Evolutionary conservation across 257 asterid genomes (phyloP).

Genomic region (Przewalskia tangutica): DNA sequence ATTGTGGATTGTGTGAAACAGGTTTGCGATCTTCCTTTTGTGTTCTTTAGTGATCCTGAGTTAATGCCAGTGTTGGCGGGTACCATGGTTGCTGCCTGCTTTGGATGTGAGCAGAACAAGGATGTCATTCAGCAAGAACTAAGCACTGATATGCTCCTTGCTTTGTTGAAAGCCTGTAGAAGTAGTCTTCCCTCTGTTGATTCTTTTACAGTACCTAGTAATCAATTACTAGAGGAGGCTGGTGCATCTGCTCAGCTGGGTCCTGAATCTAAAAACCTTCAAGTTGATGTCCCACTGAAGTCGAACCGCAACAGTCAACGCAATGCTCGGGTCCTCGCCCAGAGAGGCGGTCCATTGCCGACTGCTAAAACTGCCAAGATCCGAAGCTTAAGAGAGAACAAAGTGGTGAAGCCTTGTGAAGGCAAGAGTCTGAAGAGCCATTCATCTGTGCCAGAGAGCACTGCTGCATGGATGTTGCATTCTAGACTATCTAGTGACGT

Average conservation of each 20-base stretch:
- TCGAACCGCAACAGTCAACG: conserved; percentile 28
- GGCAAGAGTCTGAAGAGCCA: conserved; percentile 33
- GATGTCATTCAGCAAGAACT: conserved; percentile 90
- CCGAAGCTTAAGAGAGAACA: conserved; percentile 54
- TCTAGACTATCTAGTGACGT: conserved; percentile 63
- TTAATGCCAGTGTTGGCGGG: conserved; percentile 87
- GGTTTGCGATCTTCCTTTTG: conserved; percentile 95
- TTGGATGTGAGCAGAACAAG: conserved; percentile 88
- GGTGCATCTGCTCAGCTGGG: conserved; percentile 29
- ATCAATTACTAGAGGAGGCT: conserved; percentile 29
- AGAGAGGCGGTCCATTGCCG: conserved; percentile 23
- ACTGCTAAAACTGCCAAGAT: conserved; percentile 31
- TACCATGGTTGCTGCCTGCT: conserved; percentile 74
- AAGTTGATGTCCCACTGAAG: conserved; percentile 36
- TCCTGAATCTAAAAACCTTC: conserved; percentile 39
- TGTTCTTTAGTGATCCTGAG: conserved; percentile 89
- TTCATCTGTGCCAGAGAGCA: conserved; percentile 27
- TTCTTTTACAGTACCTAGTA: conserved; percentile 10
- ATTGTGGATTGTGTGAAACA: conserved; percentile 18
- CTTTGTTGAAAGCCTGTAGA: conserved; percentile 73
- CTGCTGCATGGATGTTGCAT: conserved; percentile 47
- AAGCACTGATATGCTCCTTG: conserved; percentile 91
- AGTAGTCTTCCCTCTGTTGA: conserved; percentile 12
- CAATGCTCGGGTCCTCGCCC: conserved; percentile 35
- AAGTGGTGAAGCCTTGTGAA: conserved; percentile 41